Evolutionary conservation across 1,284 basidiomycete genomes (phyloP).

Genomic region (Sphagnurus paluster): DNA sequence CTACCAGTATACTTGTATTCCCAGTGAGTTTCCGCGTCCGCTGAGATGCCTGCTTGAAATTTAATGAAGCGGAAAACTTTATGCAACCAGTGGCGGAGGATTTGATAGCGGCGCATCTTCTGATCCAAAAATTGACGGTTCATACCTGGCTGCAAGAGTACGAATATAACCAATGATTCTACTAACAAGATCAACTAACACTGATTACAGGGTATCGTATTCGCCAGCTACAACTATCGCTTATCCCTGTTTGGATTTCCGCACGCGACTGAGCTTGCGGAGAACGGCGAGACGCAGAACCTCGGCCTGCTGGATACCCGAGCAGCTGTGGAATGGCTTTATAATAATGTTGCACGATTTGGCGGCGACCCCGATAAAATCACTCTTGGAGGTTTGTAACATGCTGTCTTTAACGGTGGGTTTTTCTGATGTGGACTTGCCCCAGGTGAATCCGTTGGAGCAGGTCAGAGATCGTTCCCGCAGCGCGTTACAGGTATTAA

Average conservation of each 20-base stretch:
- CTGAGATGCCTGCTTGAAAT: too few species aligned
- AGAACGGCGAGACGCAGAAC: conserved; percentile 39
- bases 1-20: conserved; percentile 42
- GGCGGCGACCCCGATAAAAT: conserved; percentile 45
- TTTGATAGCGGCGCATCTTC: conserved; percentile 42
- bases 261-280: conserved; percentile 38
- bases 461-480: conserved; percentile 3
- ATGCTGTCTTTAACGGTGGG: neutral
- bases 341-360: conserved; percentile 38
- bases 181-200: neutral
- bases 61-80: neutral
- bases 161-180: neutral
- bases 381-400: conserved; percentile 33
- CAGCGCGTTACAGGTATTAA: neutral
- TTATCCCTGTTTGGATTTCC: conserved; percentile 42
- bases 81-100: conserved; percentile 28
- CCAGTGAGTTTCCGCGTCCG: conserved; percentile 26
- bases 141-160: conserved; percentile 36
- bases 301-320: conserved; percentile 42
- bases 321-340: conserved; percentile 44
- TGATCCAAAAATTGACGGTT: conserved; percentile 45
- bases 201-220: conserved; percentile 34
- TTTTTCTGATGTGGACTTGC: conserved; percentile 32
- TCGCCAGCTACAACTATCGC: conserved; percentile 45
- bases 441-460: conserved; percentile 19